A percentile compares a stretch with the other conserved stretches of the same genome.
Conservation (phyloP, 1,284 basidiomycete genomes). For the Inonotus obliquus region DNA sequence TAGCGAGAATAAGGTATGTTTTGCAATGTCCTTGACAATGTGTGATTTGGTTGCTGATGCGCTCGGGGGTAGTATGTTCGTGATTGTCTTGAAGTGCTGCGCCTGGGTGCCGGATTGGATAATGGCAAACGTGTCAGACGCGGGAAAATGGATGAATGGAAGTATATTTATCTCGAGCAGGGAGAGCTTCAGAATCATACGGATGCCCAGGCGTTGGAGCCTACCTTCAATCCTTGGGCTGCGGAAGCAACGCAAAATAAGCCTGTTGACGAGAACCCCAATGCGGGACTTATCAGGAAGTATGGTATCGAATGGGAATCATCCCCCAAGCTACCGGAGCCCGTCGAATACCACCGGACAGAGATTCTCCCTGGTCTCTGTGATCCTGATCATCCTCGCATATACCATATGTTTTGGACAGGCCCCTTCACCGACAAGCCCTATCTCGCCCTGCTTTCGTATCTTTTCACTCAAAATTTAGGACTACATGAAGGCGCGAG, state of each 20-base stretch:
- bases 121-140: constrained; percentile 52
- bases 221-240: constrained; percentile 17
- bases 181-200: constrained; percentile 37
- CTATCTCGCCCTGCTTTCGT: constrained; percentile 73
- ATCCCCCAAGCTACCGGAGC: constrained; percentile 36
- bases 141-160: constrained; percentile 56
- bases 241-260: constrained; percentile 12
- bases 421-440: constrained; percentile 83
- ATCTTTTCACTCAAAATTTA: constrained; percentile 80
- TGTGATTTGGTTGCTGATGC: constrained; percentile 4
- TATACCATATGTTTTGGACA: constrained; percentile 87
- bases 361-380: constrained; percentile 53
- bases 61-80: constrained; percentile 54
- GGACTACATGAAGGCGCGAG: constrained; percentile 51
- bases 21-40: constrained; percentile 20
- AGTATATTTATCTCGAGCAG: constrained; percentile 61
- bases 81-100: constrained; percentile 71
- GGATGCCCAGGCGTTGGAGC: constrained; percentile 19
- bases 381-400: constrained; percentile 63
- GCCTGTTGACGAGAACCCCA: constrained; percentile 25
- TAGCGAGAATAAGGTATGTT: constrained; percentile 65
- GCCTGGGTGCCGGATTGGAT: constrained; percentile 63
- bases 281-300: constrained; percentile 36
- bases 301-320: constrained; percentile 41
- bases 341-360: constrained; percentile 47